phyloP scores from a whole-genome alignment of 768 basidiomycete genomes.

The Phanerochaete carnosa region DNA sequence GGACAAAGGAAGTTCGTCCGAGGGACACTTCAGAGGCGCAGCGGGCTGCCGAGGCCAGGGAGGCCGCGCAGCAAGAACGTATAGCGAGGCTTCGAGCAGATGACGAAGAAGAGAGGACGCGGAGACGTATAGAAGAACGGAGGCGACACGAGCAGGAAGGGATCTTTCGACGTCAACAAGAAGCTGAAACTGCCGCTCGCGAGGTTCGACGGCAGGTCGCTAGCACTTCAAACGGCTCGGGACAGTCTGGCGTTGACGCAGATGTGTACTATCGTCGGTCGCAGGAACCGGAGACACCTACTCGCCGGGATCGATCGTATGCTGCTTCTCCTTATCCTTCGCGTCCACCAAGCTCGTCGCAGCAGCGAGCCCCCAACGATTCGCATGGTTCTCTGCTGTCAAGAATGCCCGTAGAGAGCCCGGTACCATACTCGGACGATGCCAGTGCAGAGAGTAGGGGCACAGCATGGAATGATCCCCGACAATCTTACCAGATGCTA shows the following conservation, averaged over 20 bases:
- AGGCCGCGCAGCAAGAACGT: conserved; percentile 20
- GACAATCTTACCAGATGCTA: conserved; percentile 21
- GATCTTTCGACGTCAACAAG: conserved; percentile 55
- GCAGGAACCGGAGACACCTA: conserved; percentile 5
- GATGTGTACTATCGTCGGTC: conserved; percentile 9
- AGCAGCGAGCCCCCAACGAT: conserved; percentile 31
- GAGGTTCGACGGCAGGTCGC: conserved; percentile 22
- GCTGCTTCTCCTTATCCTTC: conserved; percentile 27
- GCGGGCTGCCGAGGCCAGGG: conserved; percentile 18
- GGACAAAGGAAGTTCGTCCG: conserved; percentile 15
- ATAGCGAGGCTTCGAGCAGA: conserved; percentile 12
- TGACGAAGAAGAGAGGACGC: conserved; percentile 26
- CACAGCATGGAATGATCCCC: conserved; percentile 5
- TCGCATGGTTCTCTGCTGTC: conserved; percentile 19
- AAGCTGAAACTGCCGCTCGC: conserved; percentile 32
- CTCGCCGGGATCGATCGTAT: conserved; percentile 3
- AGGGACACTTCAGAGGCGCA: conserved; percentile 18
- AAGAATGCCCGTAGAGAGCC: conserved; percentile 63
- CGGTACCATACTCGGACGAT: conserved; percentile 27
- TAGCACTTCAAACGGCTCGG: conserved; percentile 10
- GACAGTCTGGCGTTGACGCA: conserved; percentile 7
- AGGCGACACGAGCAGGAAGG: conserved; percentile 51
- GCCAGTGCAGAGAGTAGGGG: conserved; percentile 38
- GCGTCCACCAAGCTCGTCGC: conserved; percentile 27
- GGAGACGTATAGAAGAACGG: conserved; percentile 16